These are phyloP conservation scores for Cercospora janseana DNA, from an alignment of 2,329 filamentous ascomycete genomes.

Conservation along the genomic window DNA sequence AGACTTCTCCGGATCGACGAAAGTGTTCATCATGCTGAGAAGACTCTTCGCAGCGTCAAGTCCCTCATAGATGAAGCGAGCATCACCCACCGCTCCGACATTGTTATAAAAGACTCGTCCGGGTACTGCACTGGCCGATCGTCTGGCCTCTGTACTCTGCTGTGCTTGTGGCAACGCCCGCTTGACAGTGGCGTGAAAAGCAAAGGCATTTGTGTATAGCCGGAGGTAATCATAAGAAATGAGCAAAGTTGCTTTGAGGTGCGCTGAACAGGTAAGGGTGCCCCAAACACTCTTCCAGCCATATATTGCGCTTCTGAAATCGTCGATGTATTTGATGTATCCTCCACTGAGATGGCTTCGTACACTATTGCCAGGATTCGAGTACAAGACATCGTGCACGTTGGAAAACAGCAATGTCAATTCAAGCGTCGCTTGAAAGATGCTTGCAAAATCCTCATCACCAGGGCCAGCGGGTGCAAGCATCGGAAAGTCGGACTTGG, in stretches of 20 bases:
- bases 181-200: conserved; percentile 67
- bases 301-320: conserved; percentile 66
- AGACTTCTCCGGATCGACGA: conserved; percentile 48
- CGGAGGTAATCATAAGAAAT: conserved; percentile 71
- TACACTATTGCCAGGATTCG: conserved; percentile 66
- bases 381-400: conserved; percentile 71
- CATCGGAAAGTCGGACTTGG: conserved; percentile 66
- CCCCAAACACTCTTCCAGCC: conserved; percentile 72
- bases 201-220: conserved; percentile 72
- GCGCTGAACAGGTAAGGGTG: conserved; percentile 62
- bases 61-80: conserved; percentile 52
- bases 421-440: conserved; percentile 70
- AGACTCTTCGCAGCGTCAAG: conserved; percentile 51
- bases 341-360: conserved; percentile 69
- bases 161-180: conserved; percentile 42
- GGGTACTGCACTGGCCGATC: conserved; percentile 23
- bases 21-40: conserved; percentile 51
- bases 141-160: conserved; percentile 24
- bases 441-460: conserved; percentile 65
- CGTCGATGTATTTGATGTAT: conserved; percentile 73
- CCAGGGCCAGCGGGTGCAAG: conserved; percentile 58
- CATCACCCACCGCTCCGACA: conserved; percentile 50
- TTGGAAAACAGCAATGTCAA: conserved; percentile 71
- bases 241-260: conserved; percentile 65
- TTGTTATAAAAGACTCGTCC: conserved; percentile 49